Evolutionary conservation across 257 asterid genomes (phyloP).

Genomic region (Nicotiana tomentosiformis): DNA sequence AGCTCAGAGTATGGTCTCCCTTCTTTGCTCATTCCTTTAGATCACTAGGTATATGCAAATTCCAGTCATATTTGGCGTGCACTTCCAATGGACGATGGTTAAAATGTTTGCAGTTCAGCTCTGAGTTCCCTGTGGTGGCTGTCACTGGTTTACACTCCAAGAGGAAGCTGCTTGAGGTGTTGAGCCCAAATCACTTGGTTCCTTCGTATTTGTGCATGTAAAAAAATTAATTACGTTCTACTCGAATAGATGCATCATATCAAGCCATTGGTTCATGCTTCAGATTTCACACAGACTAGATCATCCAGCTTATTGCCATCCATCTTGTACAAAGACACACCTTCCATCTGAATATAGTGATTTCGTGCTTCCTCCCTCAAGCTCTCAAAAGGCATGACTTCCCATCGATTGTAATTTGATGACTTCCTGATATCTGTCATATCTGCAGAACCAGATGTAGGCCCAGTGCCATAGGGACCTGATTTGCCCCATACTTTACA

Average conservation of each 20-base stretch:
- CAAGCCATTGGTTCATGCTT: conserved; percentile 15
- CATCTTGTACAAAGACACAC: conserved; percentile 84
- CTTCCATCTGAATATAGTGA: conserved; percentile 68
- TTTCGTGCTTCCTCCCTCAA: conserved; percentile 58
- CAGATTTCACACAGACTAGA: conserved; percentile 67
- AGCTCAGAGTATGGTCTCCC: neutral
- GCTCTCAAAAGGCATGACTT: conserved; percentile 50
- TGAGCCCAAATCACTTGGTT: neutral
- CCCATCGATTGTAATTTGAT: conserved; percentile 91
- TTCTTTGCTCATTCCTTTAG: neutral
- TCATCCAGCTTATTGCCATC: conserved; percentile 95
- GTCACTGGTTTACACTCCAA: neutral
- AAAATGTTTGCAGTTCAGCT: neutral
- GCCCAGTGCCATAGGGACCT: conserved; percentile 64
- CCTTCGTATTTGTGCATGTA: neutral
- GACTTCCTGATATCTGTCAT: conserved; percentile 64
- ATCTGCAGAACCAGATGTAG: conserved; percentile 64
- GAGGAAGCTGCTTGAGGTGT: neutral
- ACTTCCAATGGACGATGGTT: neutral
- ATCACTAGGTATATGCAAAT: neutral
- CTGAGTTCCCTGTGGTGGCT: neutral
- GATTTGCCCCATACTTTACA: conserved; percentile 88
- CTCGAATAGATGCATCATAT: neutral
- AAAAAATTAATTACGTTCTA: neutral
- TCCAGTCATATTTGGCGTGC: neutral